A percentile compares a stretch with the other conserved stretches of the same genome.
phyloP scores from a whole-genome alignment of 495 filamentous ascomycete species.

The Penicillium tannophilum region DNA sequence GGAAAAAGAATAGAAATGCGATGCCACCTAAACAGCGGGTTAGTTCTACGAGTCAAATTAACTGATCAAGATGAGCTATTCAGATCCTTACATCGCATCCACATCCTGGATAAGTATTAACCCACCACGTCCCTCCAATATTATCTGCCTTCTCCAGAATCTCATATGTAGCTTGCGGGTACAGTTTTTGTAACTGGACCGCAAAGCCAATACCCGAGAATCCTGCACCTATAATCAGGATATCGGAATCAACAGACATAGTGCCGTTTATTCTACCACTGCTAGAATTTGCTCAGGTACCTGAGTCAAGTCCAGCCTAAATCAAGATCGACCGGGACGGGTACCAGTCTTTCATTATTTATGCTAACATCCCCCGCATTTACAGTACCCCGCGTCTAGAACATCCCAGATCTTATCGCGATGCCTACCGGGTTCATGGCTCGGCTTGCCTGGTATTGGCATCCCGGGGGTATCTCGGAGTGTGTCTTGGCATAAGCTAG shows the following conservation, averaged over 20 bases:
- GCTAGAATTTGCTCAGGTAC: too few species aligned
- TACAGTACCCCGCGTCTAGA: not conserved
- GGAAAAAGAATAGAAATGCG: slow-evolving; percentile 53
- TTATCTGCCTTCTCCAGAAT: slow-evolving; percentile 25
- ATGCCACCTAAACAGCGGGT: slow-evolving; percentile 11
- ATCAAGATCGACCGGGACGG: not conserved
- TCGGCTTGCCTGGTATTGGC: not conserved
- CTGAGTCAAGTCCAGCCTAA: not conserved
- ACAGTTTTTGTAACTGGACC: slow-evolving; percentile 55
- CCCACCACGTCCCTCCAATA: slow-evolving; percentile 30
- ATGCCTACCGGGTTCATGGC: not conserved
- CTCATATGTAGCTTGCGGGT: slow-evolving; percentile 35
- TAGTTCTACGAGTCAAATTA: not conserved
- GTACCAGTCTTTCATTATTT: not conserved
- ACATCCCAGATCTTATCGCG: not conserved
- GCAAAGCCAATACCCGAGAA: slow-evolving; percentile 61
- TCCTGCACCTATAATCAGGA: slow-evolving; percentile 54
- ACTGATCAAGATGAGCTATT: not conserved
- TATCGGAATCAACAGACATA: slow-evolving; percentile 9
- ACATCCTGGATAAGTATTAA: slow-evolving; percentile 32
- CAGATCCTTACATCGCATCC: slow-evolving; percentile 25
- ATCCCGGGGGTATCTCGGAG: not conserved
- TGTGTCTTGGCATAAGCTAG: not conserved
- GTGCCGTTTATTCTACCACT: not conserved
- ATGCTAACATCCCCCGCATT: too few species aligned